These are phyloP conservation scores for Fusarium tuaranense DNA, from an alignment of 2,329 filamentous ascomycete species.

Conservation along the genomic window DNA sequence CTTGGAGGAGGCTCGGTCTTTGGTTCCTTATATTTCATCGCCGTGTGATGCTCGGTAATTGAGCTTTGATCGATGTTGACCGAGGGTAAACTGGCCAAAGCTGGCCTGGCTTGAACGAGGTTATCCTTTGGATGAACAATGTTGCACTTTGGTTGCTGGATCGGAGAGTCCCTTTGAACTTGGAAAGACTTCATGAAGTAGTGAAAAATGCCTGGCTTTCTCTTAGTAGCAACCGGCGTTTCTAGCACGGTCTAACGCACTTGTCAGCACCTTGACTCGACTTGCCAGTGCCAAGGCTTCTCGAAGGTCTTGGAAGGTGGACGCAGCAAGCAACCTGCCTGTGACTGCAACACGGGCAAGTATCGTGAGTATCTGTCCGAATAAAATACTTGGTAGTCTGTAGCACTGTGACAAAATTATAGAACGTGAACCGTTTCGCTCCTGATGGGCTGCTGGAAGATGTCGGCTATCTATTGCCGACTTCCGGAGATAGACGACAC, in stretches of 20 bases:
- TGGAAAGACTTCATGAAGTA: too few species aligned
- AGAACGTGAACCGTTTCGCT: not conserved
- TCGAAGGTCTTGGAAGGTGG: not conserved
- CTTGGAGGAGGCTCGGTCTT: not conserved
- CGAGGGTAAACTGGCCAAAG: not conserved
- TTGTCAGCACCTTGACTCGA: not conserved
- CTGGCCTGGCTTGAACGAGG: too few species aligned
- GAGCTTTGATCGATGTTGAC: not conserved
- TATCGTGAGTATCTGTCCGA: not conserved
- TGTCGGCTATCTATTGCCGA: not conserved
- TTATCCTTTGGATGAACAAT: too few species aligned
- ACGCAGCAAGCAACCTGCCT: not conserved
- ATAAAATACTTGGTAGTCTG: rapidly evolving
- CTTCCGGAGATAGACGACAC: not conserved
- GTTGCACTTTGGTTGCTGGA: too few species aligned
- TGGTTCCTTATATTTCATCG: not conserved
- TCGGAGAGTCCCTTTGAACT: too few species aligned
- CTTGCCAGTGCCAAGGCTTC: not conserved
- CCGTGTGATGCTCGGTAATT: not conserved
- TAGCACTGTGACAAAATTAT: rapidly evolving
- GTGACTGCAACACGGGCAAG: not conserved
- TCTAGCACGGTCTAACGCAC: not conserved
- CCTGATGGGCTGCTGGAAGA: not conserved
- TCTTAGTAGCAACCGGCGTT: too few species aligned
- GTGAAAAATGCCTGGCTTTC: too few species aligned